Conservation (phyloP, 2,329 filamentous ascomycete genomes). For the Purpureocillium lavendulum region DNA sequence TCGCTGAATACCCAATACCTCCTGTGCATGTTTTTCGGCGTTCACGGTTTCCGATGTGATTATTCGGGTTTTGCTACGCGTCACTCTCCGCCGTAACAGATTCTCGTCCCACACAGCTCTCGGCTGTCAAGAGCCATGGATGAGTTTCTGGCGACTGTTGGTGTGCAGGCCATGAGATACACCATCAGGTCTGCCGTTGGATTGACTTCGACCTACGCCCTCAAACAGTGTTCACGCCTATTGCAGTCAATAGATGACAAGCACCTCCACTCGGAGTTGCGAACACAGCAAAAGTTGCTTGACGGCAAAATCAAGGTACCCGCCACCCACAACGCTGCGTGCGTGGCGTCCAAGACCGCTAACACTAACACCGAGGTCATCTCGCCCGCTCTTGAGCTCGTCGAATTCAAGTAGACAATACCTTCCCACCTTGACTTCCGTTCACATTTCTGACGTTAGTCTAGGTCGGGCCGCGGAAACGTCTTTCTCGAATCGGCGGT, state of each 20-base stretch:
- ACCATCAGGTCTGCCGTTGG: slow-evolving; percentile 82
- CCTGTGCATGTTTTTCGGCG: no score
- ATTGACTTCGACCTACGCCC: slow-evolving; percentile 77
- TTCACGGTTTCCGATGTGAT: no score
- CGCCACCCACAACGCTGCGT: no score
- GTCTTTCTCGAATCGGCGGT: slow-evolving; percentile 72
- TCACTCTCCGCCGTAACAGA: no score
- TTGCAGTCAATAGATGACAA: slow-evolving; percentile 69
- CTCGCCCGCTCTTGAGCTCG: slow-evolving; percentile 83
- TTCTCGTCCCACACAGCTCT: neutral
- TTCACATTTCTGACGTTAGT: neutral
- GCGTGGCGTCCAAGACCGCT: no score
- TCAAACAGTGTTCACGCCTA: slow-evolving; percentile 70
- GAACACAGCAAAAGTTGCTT: slow-evolving; percentile 62
- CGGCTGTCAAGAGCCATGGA: slow-evolving; percentile 51
- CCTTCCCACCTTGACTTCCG: slow-evolving; percentile 1
- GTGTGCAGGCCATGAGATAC: slow-evolving; percentile 78
- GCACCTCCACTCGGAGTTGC: slow-evolving; percentile 59
- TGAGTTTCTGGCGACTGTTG: slow-evolving; percentile 43
- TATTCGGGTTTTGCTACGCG: no score
- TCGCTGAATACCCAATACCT: no score
- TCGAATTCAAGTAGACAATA: slow-evolving; percentile 74
- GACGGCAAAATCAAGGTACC: slow-evolving; percentile 77
- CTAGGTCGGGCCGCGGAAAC: slow-evolving; percentile 45
- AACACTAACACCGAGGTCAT: slow-evolving; percentile 51